A percentile compares a stretch with the other conserved stretches of the same genome.
phyloP scores from a whole-genome alignment of 768 basidiomycete genomes.

The Xanthoconium stramineum region DNA sequence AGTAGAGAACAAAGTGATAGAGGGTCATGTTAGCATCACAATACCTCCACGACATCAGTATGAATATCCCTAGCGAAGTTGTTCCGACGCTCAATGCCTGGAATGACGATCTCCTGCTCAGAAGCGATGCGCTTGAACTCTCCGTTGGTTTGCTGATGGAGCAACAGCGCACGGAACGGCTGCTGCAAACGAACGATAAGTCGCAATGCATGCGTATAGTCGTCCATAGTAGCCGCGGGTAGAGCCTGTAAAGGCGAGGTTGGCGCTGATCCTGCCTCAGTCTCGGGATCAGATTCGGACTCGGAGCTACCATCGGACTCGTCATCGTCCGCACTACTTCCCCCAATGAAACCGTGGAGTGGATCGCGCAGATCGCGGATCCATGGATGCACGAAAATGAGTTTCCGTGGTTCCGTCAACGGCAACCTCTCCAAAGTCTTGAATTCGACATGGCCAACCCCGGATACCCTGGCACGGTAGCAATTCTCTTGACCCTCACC shows the following conservation, averaged over 20 bases:
- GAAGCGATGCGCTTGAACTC: neutral
- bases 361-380: constrained; percentile 1
- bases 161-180: neutral
- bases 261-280: too few species aligned
- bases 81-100: neutral
- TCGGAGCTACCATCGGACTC: neutral
- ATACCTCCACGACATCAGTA: neutral
- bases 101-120: neutral
- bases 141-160: neutral
- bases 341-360: neutral
- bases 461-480: neutral
- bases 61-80: neutral
- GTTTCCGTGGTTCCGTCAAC: neutral
- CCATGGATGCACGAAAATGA: constrained; percentile 7
- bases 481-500: too few species aligned
- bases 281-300: neutral
- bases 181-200: neutral
- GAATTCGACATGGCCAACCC: neutral
- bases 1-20: too few species aligned
- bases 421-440: too few species aligned
- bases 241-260: too few species aligned
- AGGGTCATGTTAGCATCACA: neutral
- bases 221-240: neutral
- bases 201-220: neutral
- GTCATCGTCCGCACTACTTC: neutral